Evolutionary conservation across 2,329 filamentous ascomycete genomes (phyloP).

Genomic region (Escovopsis sp.): DNA sequence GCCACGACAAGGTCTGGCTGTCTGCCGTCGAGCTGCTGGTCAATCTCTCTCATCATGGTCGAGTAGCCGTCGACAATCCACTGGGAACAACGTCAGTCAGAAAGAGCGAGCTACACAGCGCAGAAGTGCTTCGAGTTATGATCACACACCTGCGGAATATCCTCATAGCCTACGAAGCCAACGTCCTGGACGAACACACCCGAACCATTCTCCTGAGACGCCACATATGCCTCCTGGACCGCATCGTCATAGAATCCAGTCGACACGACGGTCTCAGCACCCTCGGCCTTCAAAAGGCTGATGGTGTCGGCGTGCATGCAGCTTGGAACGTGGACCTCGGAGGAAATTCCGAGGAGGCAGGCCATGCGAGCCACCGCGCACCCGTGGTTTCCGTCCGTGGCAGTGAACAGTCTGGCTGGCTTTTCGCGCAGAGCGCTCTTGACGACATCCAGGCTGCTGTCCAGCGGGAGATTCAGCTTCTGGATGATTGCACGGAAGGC

Average conservation of each 20-base stretch:
- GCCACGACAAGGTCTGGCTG: conserved; percentile 37
- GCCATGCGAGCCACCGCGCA: conserved; percentile 58
- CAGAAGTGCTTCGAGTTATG: not conserved
- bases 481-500: conserved; percentile 41
- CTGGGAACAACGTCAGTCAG: conserved; percentile 11
- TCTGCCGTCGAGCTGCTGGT: conserved; percentile 35
- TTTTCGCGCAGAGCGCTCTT: conserved; percentile 15
- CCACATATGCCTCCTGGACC: conserved; percentile 32
- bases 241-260: conserved; percentile 50
- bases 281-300: conserved; percentile 44
- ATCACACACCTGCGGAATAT: conserved; percentile 40
- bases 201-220: conserved; percentile 20
- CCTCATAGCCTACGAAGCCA: conserved; percentile 49
- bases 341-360: conserved; percentile 36
- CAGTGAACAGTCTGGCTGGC: conserved; percentile 38
- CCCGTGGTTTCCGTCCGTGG: conserved; percentile 67
- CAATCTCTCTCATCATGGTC: conserved; percentile 56
- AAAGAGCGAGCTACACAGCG: not conserved
- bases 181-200: conserved; percentile 54
- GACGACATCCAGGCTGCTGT: conserved; percentile 29
- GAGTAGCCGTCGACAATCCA: conserved; percentile 70
- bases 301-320: conserved; percentile 40
- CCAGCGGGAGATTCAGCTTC: conserved; percentile 27
- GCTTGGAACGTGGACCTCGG: conserved; percentile 47
- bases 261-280: conserved; percentile 40